A percentile compares a stretch with the other conserved stretches of the same genome.
phyloP scores from a whole-genome alignment of 352 stramenopile genomes.

The Globisporangium spiculum region DNA sequence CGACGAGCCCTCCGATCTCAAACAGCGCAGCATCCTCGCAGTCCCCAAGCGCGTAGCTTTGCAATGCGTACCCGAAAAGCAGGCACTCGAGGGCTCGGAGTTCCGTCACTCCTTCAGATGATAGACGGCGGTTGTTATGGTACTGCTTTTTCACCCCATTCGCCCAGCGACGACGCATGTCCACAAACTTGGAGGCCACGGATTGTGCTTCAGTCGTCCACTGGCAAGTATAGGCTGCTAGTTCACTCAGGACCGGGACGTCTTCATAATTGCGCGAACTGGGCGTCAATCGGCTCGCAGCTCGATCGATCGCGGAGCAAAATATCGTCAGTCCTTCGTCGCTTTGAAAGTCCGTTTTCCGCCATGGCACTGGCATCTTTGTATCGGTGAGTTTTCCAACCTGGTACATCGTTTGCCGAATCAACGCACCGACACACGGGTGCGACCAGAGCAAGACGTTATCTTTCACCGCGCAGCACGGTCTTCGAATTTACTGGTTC shows the following conservation, averaged over 20 bases:
- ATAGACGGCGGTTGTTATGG: background rate
- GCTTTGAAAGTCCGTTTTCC: slow-evolving; percentile 41
- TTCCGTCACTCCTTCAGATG: slow-evolving; percentile 11
- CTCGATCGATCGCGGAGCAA: slow-evolving; percentile 16
- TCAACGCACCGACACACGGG: slow-evolving; percentile 29
- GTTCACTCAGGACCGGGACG: slow-evolving; percentile 1
- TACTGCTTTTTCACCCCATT: background rate
- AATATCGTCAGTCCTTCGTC: slow-evolving; percentile 10
- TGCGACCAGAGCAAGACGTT: slow-evolving; percentile 46
- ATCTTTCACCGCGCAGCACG: slow-evolving; percentile 36
- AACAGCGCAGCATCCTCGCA: slow-evolving; percentile 1
- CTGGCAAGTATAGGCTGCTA: slow-evolving; percentile 3
- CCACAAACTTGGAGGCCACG: background rate
- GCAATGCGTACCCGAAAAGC: slow-evolving; percentile 41
- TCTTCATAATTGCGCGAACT: slow-evolving; percentile 5
- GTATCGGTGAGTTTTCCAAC: slow-evolving; percentile 38
- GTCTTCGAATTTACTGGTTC: slow-evolving; percentile 42
- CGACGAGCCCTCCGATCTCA: slow-evolving; percentile 42
- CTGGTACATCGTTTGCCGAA: slow-evolving; percentile 53
- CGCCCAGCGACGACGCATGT: slow-evolving; percentile 1
- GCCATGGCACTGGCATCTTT: slow-evolving; percentile 18
- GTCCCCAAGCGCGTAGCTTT: slow-evolving; percentile 26
- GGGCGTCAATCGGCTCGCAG: background rate
- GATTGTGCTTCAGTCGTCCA: background rate
- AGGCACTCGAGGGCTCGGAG: slow-evolving; percentile 39